Base-by-base conservation (phyloP, 148 eudicot genomes). In the Vaccinium corymbosum region DNA sequence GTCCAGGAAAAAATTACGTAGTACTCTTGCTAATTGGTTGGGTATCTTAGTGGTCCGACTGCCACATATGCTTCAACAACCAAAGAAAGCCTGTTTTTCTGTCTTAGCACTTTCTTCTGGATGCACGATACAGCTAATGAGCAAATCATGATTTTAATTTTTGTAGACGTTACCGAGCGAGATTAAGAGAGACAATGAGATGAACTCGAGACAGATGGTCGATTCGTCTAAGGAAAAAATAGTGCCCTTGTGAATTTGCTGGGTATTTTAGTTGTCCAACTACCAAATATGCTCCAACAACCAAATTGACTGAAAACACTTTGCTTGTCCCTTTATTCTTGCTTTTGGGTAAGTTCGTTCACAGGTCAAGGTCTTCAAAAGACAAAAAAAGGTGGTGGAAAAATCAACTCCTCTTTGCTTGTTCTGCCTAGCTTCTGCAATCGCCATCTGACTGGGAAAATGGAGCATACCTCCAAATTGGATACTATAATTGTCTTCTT, bases 381-480 rank as follows among this genome's bases (percentile, higher is more conserved):
- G 29, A 4, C 1, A 8, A 11, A 46, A 50, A n/a, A 76, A 5
- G 59, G 53, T 51, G 20, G 55, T 51, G 20, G 55, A 76, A 76
- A 75, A 48, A 48, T 42, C 20, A 53, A 42, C 52, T 52, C 20
- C 16, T 22, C 14, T 10, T 76, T 76, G 15, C 56, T 76, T 50
- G 27, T 48, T 14, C 57, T 19, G 29, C 50, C 80, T 38, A 50
- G 50, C 32, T 76, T 76, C 57, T 50, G 15, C 57, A 50, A 13
- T 76, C 19, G 17, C 80, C 80, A 22, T 76, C 56, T 50, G 79
- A 76, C 19, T 50, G 79, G 32, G 35, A 49, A 76, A 76, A 13
- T 49, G 55, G 79, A 46, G 79, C 79, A 50, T 76, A 50, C 80
- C 80, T 76, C 80, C 80, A 49, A 50, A 12, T 15, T 51, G 27